Conservation (phyloP, 163 green algal species). For the Volvox carteri region DNA sequence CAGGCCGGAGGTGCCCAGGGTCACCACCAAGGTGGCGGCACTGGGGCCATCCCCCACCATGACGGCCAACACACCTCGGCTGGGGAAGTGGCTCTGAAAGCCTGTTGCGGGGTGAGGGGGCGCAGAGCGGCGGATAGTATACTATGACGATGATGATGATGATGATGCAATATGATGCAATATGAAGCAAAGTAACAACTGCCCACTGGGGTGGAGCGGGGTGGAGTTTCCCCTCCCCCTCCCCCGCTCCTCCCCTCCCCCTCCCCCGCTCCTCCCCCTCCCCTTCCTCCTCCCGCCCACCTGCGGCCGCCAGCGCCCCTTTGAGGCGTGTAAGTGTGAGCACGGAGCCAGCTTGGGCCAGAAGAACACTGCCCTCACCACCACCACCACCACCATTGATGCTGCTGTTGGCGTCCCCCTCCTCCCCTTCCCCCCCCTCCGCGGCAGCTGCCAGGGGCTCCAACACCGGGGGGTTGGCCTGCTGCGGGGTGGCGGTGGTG, state of each 20-base stretch:
- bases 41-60: conserved; percentile 36
- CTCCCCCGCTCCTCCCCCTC: too few species aligned
- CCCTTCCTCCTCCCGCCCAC: too few species aligned
- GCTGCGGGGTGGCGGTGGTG: background rate
- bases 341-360: conserved; percentile 27
- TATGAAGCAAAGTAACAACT: too few species aligned
- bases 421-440: too few species aligned
- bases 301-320: conserved; percentile 20
- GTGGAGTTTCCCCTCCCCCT: too few species aligned
- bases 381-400: background rate
- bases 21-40: conserved; percentile 15
- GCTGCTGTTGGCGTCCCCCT: background rate
- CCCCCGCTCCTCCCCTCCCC: too few species aligned
- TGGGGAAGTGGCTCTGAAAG: conserved; percentile 48
- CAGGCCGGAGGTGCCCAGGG: background rate
- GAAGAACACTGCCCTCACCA: conserved; percentile 40
- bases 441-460: background rate
- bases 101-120: background rate
- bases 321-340: conserved; percentile 35
- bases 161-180: too few species aligned
- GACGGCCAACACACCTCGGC: conserved; percentile 47
- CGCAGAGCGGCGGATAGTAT: background rate
- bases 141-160: too few species aligned
- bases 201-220: too few species aligned
- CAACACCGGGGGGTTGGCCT: background rate